Base-by-base conservation (phyloP, 169 alveolate genomes). In the Plasmodium yoelii region DNA sequence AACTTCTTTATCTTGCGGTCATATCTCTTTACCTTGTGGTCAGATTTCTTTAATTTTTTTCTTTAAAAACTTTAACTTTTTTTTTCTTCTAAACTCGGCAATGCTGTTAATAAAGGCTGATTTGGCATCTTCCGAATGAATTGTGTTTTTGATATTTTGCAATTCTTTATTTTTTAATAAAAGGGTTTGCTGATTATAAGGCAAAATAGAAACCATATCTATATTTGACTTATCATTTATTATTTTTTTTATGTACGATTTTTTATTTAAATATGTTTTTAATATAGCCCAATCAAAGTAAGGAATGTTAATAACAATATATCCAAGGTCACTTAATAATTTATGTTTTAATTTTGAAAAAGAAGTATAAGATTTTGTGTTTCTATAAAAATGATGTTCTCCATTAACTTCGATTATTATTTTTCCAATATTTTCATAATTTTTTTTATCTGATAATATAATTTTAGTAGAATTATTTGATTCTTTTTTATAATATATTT, bases 321-420 rank as follows among this genome's bases (percentile, higher is more conserved):
- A 93, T 12, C 98, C 98, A 96, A 96, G 95, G 22, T 97, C 93
- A 15, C 97, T 95, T 73, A 96, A 82, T 13, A 96, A 94, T n/a
- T 97, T 92, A 90, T 96, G 98, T 90, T 96, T 96, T 87, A 96
- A 82, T 90, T 96, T 96, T 24, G 98, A 94, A 46, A 93, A 92
- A 5, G 96, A 93, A 18, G 95, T 94, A 92, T 96, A 94, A 22
- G 94, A 90, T 8, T 94, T 92, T 46, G 96, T 95, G 90, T 95
- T 95, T 56, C 96, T 96, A 57, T 96, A 96, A 75, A 96, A 96
- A 82, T 96, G 98, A 44, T 96, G 89, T 12, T 97, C 98, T 42
- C 98, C 98, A 61, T 96, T 97, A 51, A 96, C 98, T 68, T 96
- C 98, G 13, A 96, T 95, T 22, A 77, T 77, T 26, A 77, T 8